A percentile compares a stretch with the other conserved stretches of the same genome.
phyloP scores from a whole-genome alignment of 1,139 yeast genomes.

The Hansenula lynferdii region DNA sequence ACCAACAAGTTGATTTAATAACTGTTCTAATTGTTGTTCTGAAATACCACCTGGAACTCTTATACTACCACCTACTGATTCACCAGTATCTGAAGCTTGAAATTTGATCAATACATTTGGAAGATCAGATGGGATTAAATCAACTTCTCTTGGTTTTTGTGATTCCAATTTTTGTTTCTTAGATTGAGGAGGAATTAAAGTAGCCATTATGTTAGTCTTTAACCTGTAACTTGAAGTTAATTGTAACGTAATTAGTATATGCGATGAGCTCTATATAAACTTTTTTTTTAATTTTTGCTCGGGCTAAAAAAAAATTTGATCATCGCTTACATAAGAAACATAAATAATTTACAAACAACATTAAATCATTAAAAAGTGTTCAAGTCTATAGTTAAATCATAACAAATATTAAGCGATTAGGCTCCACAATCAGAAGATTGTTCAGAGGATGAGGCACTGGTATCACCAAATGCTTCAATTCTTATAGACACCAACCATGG shows the following conservation, averaged over 20 bases:
- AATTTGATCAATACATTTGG: slow-evolving; percentile 87
- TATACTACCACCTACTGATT: slow-evolving; percentile 74
- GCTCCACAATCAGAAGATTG: slow-evolving; percentile 20
- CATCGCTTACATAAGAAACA: slow-evolving; percentile 13
- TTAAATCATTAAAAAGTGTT: slow-evolving; percentile 1
- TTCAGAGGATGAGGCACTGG: slow-evolving; percentile 20
- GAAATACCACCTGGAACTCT: slow-evolving; percentile 90
- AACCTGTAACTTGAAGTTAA: too few relatives aligned
- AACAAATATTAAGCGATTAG: not conserved
- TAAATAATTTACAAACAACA: too few relatives aligned
- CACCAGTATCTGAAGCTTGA: slow-evolving; percentile 96
- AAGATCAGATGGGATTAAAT: slow-evolving; percentile 67
- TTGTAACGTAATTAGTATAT: too few relatives aligned
- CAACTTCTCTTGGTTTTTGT: slow-evolving; percentile 74
- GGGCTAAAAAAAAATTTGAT: slow-evolving; percentile 6
- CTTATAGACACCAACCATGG: slow-evolving; percentile 85
- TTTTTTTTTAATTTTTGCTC: not conserved
- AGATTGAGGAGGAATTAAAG: slow-evolving; percentile 89
- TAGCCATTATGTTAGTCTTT: slow-evolving; percentile 83
- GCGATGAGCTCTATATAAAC: slow-evolving; percentile 1
- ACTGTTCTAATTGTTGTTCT: slow-evolving; percentile 83
- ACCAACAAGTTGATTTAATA: slow-evolving; percentile 65
- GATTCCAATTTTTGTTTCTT: slow-evolving; percentile 84
- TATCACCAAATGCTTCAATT: slow-evolving; percentile 60
- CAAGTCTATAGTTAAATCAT: too few relatives aligned